These are phyloP conservation scores for Amesomyces nigricolor DNA, from an alignment of 2,329 filamentous ascomycete species.

Conservation along the genomic window DNA sequence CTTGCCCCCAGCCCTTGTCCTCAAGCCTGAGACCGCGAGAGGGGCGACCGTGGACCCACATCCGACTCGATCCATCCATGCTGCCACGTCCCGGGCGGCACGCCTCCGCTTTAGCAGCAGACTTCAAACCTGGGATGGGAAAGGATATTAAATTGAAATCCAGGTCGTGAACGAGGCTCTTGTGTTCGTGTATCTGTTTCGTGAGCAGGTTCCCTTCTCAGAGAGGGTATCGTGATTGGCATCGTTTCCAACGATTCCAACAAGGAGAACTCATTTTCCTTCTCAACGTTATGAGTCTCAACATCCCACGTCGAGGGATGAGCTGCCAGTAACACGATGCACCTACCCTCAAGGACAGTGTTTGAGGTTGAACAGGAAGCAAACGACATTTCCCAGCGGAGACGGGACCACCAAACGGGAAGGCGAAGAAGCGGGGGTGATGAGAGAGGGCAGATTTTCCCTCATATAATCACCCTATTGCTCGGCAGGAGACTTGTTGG, in stretches of 20 bases:
- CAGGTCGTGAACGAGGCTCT: not conserved
- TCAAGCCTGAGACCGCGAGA: conserved; percentile 18
- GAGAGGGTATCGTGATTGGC: not conserved
- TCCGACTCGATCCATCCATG: conserved; percentile 9
- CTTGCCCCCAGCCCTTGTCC: conserved; percentile 7
- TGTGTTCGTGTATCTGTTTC: not conserved
- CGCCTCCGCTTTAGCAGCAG: conserved; percentile 6
- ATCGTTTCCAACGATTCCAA: not conserved
- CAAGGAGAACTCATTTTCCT: not conserved
- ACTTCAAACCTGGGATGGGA: not conserved
- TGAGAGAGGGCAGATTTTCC: too few relatives aligned
- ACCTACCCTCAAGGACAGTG: conserved; percentile 6
- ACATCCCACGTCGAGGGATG: conserved; percentile 13
- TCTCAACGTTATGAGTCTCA: not conserved
- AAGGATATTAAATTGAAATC: not conserved
- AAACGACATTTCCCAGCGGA: not conserved
- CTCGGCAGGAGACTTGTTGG: too few relatives aligned
- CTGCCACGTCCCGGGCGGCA: conserved; percentile 8
- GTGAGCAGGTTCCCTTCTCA: not conserved
- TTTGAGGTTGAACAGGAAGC: not conserved
- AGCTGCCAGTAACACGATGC: conserved; percentile 14
- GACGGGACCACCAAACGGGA: not conserved
- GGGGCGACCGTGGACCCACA: conserved; percentile 20
- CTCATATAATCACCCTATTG: too few relatives aligned
- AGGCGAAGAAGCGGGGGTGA: not conserved